phyloP scores from a whole-genome alignment of 192 early-diverging fungal genomes.

The Allomyces macrogynus region DNA sequence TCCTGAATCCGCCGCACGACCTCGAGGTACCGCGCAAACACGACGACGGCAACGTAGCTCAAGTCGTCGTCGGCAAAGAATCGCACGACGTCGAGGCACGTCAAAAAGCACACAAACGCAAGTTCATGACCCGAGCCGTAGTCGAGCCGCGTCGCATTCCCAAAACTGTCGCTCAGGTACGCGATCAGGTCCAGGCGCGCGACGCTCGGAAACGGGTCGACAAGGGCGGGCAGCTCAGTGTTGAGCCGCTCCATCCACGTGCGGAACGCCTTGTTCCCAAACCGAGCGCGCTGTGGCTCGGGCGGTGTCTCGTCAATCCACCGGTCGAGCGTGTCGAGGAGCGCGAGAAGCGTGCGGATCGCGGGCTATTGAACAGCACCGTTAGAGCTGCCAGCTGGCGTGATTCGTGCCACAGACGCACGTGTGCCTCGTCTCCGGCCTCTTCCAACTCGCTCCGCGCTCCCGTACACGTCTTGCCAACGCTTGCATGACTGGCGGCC shows the following conservation, averaged over 20 bases:
- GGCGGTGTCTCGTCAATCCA: constrained; percentile 70
- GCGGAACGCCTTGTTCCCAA: constrained; percentile 86
- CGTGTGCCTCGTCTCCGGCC: constrained; percentile 39
- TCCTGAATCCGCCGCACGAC: constrained; percentile 60
- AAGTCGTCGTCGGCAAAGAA: constrained; percentile 36
- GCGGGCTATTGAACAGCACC: constrained; percentile 9
- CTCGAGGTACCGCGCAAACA: constrained; percentile 39
- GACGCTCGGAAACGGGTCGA: not conserved
- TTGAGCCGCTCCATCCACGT: constrained; percentile 40
- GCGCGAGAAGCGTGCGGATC: constrained; percentile 21
- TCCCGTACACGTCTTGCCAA: no score
- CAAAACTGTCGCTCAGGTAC: constrained; percentile 60
- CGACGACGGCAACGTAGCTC: not conserved
- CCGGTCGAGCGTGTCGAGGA: constrained; percentile 41
- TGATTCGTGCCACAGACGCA: constrained; percentile 19
- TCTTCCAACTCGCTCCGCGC: constrained; percentile 5
- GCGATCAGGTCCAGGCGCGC: constrained; percentile 15
- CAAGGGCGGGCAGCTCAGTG: not conserved
- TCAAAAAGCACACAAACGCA: constrained; percentile 65
- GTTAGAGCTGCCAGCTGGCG: constrained; percentile 4
- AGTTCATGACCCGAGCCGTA: constrained; percentile 96
- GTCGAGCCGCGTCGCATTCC: constrained; percentile 76
- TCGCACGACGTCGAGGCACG: constrained; percentile 51
- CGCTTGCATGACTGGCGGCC: constrained; percentile 26
- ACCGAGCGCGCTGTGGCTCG: constrained; percentile 43